phyloP scores from a whole-genome alignment of 352 stramenopile genomes.

The Phytopythium mirpurense region DNA sequence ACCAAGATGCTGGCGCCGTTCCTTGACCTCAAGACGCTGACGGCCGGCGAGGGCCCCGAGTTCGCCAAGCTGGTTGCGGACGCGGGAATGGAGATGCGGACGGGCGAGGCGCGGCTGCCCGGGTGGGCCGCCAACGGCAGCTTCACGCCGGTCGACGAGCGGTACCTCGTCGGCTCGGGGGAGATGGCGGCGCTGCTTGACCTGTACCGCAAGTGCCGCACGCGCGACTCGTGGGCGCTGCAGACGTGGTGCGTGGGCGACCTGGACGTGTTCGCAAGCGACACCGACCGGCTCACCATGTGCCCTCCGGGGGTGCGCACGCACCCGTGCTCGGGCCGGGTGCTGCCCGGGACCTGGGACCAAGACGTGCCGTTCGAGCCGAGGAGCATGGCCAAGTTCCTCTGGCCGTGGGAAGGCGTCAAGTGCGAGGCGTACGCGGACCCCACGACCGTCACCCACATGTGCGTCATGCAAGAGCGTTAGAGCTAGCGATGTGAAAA shows the following conservation, averaged over 20 bases:
- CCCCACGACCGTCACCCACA: constrained; percentile 63
- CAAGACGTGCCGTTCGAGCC: constrained; percentile 3
- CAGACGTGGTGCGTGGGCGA: constrained; percentile 57
- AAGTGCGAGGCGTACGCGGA: constrained; percentile 59
- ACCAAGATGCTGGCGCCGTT: constrained; percentile 36
- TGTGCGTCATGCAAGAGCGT: constrained; percentile 22
- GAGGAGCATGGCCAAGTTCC: constrained; percentile 16
- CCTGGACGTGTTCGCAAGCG: constrained; percentile 9
- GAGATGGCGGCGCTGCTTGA: constrained; percentile 42
- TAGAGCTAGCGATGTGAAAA: no score
- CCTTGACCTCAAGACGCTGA: constrained; percentile 26
- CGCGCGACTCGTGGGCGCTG: constrained; percentile 34
- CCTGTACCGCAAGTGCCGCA: constrained; percentile 43
- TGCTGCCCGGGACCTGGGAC: constrained; percentile 28
- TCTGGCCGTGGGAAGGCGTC: constrained; percentile 74
- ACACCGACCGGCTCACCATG: constrained; percentile 5
- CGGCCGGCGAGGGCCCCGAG: constrained; percentile 12
- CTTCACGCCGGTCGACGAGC: constrained; percentile 30
- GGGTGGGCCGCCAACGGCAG: constrained; percentile 6
- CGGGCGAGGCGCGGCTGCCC: constrained; percentile 4
- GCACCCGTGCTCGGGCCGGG: constrained; percentile 56
- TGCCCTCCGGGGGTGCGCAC: constrained; percentile 49
- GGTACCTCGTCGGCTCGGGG: constrained; percentile 37
- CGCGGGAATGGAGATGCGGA: constrained; percentile 10
- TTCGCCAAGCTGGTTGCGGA: constrained; percentile 11